These are phyloP conservation scores for Inonotus obliquus DNA, from an alignment of 1,284 basidiomycete genomes.

Conservation along the genomic window DNA sequence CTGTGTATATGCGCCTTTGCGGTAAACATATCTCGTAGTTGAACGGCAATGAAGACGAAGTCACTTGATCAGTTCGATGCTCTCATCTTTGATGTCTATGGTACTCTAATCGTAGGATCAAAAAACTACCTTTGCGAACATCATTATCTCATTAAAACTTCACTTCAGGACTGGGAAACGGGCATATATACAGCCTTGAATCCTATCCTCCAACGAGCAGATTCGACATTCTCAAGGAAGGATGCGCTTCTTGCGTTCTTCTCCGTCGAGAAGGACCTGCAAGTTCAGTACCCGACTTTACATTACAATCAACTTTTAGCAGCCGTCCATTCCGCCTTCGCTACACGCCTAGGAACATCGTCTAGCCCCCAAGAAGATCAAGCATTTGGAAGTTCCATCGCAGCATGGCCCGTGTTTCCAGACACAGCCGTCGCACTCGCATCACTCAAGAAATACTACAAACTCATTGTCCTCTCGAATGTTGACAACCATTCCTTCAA, in stretches of 20 bases:
- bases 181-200: conserved; percentile 51
- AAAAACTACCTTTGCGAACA: not conserved
- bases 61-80: conserved; percentile 43
- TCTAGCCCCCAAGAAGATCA: conserved; percentile 23
- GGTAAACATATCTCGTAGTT: not conserved
- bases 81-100: conserved; percentile 66
- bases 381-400: conserved; percentile 54
- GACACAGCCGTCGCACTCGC: conserved; percentile 59
- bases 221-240: conserved; percentile 43
- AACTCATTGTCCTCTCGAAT: conserved; percentile 69
- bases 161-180: conserved; percentile 62
- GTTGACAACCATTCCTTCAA: conserved; percentile 60
- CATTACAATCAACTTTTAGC: conserved; percentile 58
- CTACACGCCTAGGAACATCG: conserved; percentile 27
- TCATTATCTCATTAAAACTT: conserved; percentile 5
- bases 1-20: too few relatives aligned
- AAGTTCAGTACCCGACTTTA: conserved; percentile 51
- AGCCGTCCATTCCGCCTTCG: conserved; percentile 42
- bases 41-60: conserved; percentile 9
- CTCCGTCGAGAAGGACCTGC: conserved; percentile 51
- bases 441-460: conserved; percentile 54
- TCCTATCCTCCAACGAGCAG: conserved; percentile 43
- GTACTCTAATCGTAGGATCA: conserved; percentile 52
- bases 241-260: conserved; percentile 50
- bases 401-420: conserved; percentile 58